Base-by-base conservation (phyloP, 2,329 filamentous ascomycete species). In the Corynespora cassiicola region DNA sequence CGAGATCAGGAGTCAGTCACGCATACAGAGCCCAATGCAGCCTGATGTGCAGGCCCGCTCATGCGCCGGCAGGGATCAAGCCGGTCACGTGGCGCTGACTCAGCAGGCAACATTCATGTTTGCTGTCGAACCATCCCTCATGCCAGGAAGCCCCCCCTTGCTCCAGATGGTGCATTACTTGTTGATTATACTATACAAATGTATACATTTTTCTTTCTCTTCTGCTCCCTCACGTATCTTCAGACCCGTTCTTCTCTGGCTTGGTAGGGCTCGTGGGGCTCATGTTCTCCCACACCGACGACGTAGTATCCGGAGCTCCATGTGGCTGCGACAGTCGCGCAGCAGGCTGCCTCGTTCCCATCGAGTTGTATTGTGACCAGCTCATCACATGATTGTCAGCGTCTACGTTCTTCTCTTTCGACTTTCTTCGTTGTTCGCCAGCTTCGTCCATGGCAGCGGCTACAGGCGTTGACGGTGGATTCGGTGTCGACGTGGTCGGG, bases 291-390 rank as follows among this genome's bases (percentile, higher is more conserved):
- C 42, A 42, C n/a, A 42, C 28, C n/a, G n/a, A n/a, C n/a, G n/a
- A n/a, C n/a, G n/a, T n/a, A 6, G 28, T 11, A 29, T 51, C 47
- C 9, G 47, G 50, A 5, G 36, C 32, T 7, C 18, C 23, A 32
- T 54, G 50, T 17, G 47, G 50, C 20, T 45, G 39, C 12, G 42
- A 54, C 11, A 51, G 47, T 14, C 50, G 29, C 8, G 46, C 32
- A 6, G 30, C n/a, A 8, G 36, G 30, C 23, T 37, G 23, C 25
- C 36, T 29, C 17, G 38, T 50, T 2, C 44, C 43, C 19, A 41
- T 39, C 7, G 53, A 53, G 30, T 45, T 47, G 33, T 31, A 35
- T 14, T 50, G 35, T 24, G 45, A 24, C 48, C 48, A 54, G 22
- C 50, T 54, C 44, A 51, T 42, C 4, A 52, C 39, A 32, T 51